phyloP scores from a whole-genome alignment of 805 yeast species.

The Pichia sporocuriosa region DNA sequence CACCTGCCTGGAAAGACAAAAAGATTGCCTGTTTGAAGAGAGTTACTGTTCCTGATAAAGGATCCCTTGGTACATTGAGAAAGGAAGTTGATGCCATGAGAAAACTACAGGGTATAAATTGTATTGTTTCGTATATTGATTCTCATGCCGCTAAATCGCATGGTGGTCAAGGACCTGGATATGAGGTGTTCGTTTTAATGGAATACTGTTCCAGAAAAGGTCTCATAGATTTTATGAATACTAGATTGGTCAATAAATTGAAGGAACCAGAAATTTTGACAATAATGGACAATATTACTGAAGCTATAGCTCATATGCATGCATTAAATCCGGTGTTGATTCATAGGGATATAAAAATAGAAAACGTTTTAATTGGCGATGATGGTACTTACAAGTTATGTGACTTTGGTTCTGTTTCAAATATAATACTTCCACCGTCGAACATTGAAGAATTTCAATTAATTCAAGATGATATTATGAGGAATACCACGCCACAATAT shows the following conservation, averaged over 20 bases:
- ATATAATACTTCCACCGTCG: slow-evolving; percentile 55
- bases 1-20: slow-evolving; percentile 34
- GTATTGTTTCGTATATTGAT: slow-evolving; percentile 65
- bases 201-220: slow-evolving; percentile 74
- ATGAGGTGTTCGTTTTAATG: slow-evolving; percentile 76
- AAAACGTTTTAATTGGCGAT: slow-evolving; percentile 62
- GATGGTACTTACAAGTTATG: slow-evolving; percentile 60
- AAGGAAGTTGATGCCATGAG: slow-evolving; percentile 81
- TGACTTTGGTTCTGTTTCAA: slow-evolving; percentile 78
- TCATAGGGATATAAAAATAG: slow-evolving; percentile 79
- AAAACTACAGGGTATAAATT: slow-evolving; percentile 45
- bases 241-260: slow-evolving; percentile 57
- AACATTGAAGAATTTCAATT: slow-evolving; percentile 52
- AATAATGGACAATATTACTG: slow-evolving; percentile 63
- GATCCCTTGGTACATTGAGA: slow-evolving; percentile 56
- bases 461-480: slow-evolving; percentile 63
- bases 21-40: slow-evolving; percentile 62
- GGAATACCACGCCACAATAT: slow-evolving; percentile 80
- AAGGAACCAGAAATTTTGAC: slow-evolving; percentile 61
- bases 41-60: slow-evolving; percentile 65
- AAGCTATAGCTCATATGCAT: slow-evolving; percentile 76
- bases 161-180: slow-evolving; percentile 33
- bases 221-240: slow-evolving; percentile 72
- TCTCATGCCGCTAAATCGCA: slow-evolving; percentile 61
- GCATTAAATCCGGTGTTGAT: slow-evolving; percentile 44